Base-by-base conservation (phyloP, 805 yeast genomes). In the Kazachstania bromeliacearum region DNA sequence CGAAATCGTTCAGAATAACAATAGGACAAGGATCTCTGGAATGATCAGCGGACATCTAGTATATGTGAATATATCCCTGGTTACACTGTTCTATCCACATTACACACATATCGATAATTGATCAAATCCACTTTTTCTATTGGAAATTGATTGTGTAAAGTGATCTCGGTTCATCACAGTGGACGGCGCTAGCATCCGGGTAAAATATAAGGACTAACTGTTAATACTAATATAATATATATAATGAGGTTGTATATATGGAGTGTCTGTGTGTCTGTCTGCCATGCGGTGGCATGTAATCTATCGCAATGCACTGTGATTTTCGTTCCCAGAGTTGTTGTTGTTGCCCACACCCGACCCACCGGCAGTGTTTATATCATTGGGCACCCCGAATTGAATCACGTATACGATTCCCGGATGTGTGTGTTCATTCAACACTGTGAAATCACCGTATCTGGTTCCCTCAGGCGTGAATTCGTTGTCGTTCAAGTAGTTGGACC, bases 11-110 rank as follows among this genome's bases (percentile, higher is more conserved):
- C 47, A 92, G 68, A 48, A 92, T 85, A 40, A 92, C 96, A 48
- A 89, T 73, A 39, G 99, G 99, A 67, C 99, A 92, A 51, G 99
- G 99, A 62, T 92, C 99, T 76, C 97, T 84, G 30, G 95, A 77
- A 65, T 92, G 97, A 67, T 92, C 98, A 38, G 95, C 95, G 32
- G 94, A 81, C 88, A 82, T 80, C 10, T 21, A 24, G n/a, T 26
- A 26, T 26, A n/a, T n/a, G n/a, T n/a, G n/a, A n/a, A n/a, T n/a
- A n/a, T n/a, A n/a, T n/a, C n/a, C n/a, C n/a, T n/a, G n/a, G n/a
- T n/a, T n/a, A n/a, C n/a, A n/a, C n/a, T n/a, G n/a, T n/a, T n/a
- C n/a, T n/a, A n/a, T n/a, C n/a, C n/a, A n/a, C n/a, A n/a, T n/a
- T n/a, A n/a, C n/a, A n/a, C n/a, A n/a, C n/a, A n/a, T n/a, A n/a